Conservation (phyloP, 2,329 filamentous ascomycete species). For the Fusarium stilboides region DNA sequence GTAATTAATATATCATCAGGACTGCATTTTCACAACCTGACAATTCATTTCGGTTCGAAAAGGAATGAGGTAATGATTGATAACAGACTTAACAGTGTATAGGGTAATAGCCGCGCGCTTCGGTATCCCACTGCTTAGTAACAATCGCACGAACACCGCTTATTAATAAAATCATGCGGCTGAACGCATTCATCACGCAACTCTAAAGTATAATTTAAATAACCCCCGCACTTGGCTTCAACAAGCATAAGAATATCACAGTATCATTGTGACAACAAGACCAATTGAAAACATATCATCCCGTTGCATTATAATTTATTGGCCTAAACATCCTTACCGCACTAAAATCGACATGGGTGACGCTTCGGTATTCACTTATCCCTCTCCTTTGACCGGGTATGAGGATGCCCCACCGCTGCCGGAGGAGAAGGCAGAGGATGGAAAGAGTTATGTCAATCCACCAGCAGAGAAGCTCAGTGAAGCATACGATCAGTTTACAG, state of each 20-base stretch:
- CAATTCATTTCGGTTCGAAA: no score
- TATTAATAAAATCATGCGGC: conserved; percentile 1
- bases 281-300: no score
- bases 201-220: neutral
- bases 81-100: neutral
- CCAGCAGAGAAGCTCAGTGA: conserved; percentile 72
- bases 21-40: no score
- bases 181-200: neutral
- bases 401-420: conserved; percentile 70
- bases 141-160: neutral
- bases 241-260: neutral
- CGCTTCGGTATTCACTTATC: conserved; percentile 41
- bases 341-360: conserved; percentile 33
- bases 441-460: conserved; percentile 83
- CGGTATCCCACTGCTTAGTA: neutral
- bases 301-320: no score
- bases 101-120: conserved; percentile 4
- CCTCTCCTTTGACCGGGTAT: conserved; percentile 71
- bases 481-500: conserved; percentile 78
- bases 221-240: conserved; percentile 4
- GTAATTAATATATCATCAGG: no score
- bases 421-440: conserved; percentile 75
- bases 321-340: neutral
- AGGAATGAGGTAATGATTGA: no score
- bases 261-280: neutral